phyloP scores from a whole-genome alignment of 2,329 filamentous ascomycete species.

The Teratosphaeria epicoccoides region DNA sequence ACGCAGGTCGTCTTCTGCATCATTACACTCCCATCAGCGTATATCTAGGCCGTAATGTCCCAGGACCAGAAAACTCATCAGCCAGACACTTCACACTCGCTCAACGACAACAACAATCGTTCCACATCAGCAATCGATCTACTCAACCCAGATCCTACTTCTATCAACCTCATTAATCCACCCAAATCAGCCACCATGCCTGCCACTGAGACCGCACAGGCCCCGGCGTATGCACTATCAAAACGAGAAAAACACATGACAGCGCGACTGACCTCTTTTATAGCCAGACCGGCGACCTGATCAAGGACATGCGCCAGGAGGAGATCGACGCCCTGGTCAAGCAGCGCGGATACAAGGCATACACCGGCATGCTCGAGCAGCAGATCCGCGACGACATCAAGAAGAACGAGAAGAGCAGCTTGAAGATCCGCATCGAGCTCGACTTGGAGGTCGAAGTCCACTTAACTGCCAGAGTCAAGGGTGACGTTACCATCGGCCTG shows the following conservation, averaged over 20 bases:
- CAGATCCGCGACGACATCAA: slow-evolving; percentile 4
- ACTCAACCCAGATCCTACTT: not conserved
- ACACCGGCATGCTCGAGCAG: not conserved
- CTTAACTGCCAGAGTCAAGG: slow-evolving; percentile 19
- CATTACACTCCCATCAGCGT: not conserved
- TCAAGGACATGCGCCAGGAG: slow-evolving; percentile 8
- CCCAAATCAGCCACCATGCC: not conserved
- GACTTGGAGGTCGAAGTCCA: slow-evolving; percentile 23
- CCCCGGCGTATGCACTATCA: not conserved
- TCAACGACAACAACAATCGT: not conserved
- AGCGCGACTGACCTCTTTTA: not conserved
- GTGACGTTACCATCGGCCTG: slow-evolving; percentile 22
- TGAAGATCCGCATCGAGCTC: slow-evolving; percentile 21
- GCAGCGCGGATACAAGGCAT: slow-evolving; percentile 5
- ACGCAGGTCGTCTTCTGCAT: not conserved
- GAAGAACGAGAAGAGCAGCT: slow-evolving; percentile 16
- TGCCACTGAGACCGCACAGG: not conserved
- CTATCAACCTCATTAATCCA: too few relatives aligned
- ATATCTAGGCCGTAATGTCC: not conserved
- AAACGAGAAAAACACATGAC: not conserved
- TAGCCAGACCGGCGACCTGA: slow-evolving; percentile 4
- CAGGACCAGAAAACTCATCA: not conserved
- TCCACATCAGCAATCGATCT: not conserved
- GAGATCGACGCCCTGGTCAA: slow-evolving; percentile 7
- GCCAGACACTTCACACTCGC: not conserved